Evolutionary conservation across 1,284 basidiomycete genomes (phyloP).

Genomic region (Earliella scabrosa): DNA sequence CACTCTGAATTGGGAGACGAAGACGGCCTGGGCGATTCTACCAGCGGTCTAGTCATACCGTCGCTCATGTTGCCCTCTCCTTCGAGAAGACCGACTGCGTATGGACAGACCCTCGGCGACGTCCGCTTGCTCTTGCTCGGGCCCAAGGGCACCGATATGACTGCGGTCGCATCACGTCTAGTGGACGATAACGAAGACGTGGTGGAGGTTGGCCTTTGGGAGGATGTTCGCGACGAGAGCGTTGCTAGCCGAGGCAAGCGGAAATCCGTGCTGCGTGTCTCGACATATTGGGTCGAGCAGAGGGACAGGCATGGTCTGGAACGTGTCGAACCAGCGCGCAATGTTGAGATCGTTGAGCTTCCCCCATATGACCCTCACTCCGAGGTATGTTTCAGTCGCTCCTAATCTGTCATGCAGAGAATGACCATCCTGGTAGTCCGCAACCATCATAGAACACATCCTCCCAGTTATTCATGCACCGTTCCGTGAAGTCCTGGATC

Average conservation of each 20-base stretch:
- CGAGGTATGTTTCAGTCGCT: conserved; percentile 41
- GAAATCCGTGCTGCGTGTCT: conserved; percentile 51
- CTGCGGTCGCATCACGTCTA: conserved; percentile 42
- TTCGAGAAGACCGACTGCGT: conserved; percentile 59
- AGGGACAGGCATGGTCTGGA: conserved; percentile 65
- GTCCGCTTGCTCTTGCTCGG: conserved; percentile 58
- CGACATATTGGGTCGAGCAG: conserved; percentile 73
- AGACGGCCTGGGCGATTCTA: conserved; percentile 38
- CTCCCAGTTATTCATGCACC: conserved; percentile 57
- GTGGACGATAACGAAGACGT: conserved; percentile 68
- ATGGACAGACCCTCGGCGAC: conserved; percentile 67
- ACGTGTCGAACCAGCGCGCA: conserved; percentile 62
- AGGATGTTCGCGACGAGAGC: conserved; percentile 43
- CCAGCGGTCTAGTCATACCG: conserved; percentile 67
- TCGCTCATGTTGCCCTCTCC: conserved; percentile 66
- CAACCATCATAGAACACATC: conserved; percentile 34
- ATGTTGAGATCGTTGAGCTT: conserved; percentile 62
- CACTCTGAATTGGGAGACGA: conserved; percentile 44
- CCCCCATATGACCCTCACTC: conserved; percentile 46
- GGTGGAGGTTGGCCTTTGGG: conserved; percentile 61
- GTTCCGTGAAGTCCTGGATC: conserved; percentile 52
- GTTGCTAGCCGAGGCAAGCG: conserved; percentile 8
- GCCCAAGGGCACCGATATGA: conserved; percentile 40
- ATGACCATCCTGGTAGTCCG: conserved; percentile 23
- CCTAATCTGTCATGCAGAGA: neutral